These are phyloP conservation scores for Ustilago xerochloae DNA, from an alignment of 1,284 basidiomycete species.

Conservation along the genomic window DNA sequence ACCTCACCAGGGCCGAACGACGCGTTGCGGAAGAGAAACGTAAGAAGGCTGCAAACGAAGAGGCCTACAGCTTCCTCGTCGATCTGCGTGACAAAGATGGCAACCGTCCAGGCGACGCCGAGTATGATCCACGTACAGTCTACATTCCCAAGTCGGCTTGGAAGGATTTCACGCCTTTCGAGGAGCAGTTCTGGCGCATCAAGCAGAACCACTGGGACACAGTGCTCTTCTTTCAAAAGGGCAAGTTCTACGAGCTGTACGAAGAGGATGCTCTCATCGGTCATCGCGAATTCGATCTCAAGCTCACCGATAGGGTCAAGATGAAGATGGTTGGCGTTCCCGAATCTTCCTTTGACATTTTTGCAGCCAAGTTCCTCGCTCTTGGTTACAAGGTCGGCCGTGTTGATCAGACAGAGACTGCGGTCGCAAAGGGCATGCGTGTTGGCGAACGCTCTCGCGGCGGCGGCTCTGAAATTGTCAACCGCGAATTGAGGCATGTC, in stretches of 20 bases:
- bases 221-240: constrained; percentile 97
- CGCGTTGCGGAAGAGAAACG: constrained; percentile 70
- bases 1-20: constrained; percentile 88
- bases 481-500: constrained; percentile 88
- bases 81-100: constrained; percentile 86
- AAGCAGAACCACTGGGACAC: constrained; percentile 70
- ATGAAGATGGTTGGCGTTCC: constrained; percentile 98
- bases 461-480: constrained; percentile 70
- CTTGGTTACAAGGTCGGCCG: constrained; percentile 92
- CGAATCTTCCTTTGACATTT: constrained; percentile 84
- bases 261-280: constrained; percentile 68
- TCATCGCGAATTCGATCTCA: constrained; percentile 68
- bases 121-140: constrained; percentile 93
- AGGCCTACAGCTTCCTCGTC: constrained; percentile 83
- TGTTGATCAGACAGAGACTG: constrained; percentile 97
- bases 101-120: constrained; percentile 79
- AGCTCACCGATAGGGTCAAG: constrained; percentile 86
- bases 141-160: constrained; percentile 83
- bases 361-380: constrained; percentile 70
- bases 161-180: constrained; percentile 91
- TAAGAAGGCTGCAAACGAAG: constrained; percentile 83
- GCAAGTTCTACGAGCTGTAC: constrained; percentile 71
- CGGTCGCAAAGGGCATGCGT: constrained; percentile 74
- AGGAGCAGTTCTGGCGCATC: constrained; percentile 73
- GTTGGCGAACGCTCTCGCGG: constrained; percentile 71